phyloP scores from a whole-genome alignment of 2,329 filamentous ascomycete species.

The Arachnomyces sp. region DNA sequence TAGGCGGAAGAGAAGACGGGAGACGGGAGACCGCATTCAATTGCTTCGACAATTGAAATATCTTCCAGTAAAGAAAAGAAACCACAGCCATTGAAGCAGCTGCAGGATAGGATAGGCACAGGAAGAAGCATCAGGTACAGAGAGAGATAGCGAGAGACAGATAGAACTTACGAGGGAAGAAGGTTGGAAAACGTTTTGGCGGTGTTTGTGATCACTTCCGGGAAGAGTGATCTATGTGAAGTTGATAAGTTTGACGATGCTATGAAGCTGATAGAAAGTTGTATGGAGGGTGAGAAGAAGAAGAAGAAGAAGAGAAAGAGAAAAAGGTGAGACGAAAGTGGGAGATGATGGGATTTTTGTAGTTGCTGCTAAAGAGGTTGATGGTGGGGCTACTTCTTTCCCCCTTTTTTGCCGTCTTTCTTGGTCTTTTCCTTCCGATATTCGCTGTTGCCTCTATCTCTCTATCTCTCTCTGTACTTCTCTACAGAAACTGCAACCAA shows the following conservation, averaged over 20 bases:
- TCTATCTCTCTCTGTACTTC: too few species aligned
- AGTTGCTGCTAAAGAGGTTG: neutral
- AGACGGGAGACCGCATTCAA: too few species aligned
- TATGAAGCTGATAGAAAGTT: neutral
- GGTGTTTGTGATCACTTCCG: constrained; percentile 53
- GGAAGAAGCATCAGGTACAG: neutral
- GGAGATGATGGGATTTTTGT: constrained; percentile 7
- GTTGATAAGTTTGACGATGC: constrained; percentile 7
- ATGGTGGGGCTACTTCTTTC: too few species aligned
- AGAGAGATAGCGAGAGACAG: constrained; percentile 8
- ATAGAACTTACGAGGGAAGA: constrained; percentile 74
- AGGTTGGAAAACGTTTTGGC: constrained; percentile 99
- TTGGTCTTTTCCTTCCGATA: too few species aligned
- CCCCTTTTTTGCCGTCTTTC: too few species aligned
- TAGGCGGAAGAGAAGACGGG: constrained; percentile 2
- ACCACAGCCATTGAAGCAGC: constrained; percentile 8
- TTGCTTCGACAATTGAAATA: too few species aligned
- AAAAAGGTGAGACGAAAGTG: constrained; percentile 2
- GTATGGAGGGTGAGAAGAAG: constrained; percentile 8
- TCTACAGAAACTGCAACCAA: too few species aligned
- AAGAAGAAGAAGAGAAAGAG: constrained; percentile 5
- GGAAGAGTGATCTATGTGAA: constrained; percentile 14
- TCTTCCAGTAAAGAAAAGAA: neutral
- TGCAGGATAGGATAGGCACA: too few species aligned
- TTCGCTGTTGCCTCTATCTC: too few species aligned